Conservation (phyloP, 495 filamentous ascomycete genomes). For the Podospora sp. region DNA sequence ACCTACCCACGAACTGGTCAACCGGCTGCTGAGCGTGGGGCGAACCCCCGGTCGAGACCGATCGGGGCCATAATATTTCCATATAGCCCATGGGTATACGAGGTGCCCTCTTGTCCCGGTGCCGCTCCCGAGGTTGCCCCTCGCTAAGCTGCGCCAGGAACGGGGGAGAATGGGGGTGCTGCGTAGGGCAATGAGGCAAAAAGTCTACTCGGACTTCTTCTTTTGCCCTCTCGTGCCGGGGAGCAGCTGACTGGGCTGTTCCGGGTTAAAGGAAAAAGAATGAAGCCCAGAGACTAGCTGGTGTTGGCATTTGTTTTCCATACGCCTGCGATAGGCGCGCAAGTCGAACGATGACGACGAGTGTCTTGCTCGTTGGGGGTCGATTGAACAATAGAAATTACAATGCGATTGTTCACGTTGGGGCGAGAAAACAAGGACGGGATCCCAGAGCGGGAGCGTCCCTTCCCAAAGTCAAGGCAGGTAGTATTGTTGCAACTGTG, state of each 20-base stretch:
- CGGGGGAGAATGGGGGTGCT: background rate
- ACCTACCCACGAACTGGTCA: background rate
- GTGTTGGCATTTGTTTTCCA: background rate
- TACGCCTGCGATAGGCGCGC: background rate
- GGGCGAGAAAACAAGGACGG: no score
- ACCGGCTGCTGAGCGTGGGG: background rate
- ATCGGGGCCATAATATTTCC: background rate
- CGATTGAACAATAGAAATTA: background rate
- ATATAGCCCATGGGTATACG: background rate
- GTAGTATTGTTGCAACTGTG: background rate
- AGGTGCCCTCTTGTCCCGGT: background rate
- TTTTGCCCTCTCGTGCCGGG: background rate
- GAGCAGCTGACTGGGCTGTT: background rate
- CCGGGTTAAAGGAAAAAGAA: background rate
- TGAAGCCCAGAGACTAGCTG: background rate
- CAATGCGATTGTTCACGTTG: no score
- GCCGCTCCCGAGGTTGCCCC: background rate
- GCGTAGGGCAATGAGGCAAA: background rate
- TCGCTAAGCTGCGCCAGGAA: background rate
- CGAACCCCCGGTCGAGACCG: background rate
- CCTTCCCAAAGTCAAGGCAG: background rate
- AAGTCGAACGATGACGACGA: background rate
- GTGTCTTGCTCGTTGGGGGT: background rate
- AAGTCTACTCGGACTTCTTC: background rate
- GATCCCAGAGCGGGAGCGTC: background rate